Evolutionary conservation across 2,329 filamentous ascomycete genomes (phyloP).

Genomic region (Tolypocladium sp.): DNA sequence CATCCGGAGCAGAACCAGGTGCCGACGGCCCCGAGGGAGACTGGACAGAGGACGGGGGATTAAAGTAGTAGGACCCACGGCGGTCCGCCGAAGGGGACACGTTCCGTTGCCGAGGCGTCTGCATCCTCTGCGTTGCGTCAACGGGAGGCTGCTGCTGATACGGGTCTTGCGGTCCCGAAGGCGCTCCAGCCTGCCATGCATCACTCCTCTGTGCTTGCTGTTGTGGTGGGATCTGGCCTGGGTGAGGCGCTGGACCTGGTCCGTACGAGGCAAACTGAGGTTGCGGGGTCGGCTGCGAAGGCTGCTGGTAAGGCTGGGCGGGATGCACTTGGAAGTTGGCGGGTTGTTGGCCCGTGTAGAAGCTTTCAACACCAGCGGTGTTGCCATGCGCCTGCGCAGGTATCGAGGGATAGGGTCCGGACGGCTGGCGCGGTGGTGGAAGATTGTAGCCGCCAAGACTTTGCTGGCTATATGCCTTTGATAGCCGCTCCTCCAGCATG

Average conservation of each 20-base stretch:
- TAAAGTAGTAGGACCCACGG: slow-evolving; percentile 50
- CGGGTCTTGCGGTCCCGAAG: slow-evolving; percentile 24
- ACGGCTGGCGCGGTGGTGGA: slow-evolving; percentile 39
- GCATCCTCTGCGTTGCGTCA: slow-evolving; percentile 16
- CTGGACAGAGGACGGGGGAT: slow-evolving; percentile 23
- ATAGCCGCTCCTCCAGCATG: slow-evolving; percentile 93
- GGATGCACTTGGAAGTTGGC: slow-evolving; percentile 18
- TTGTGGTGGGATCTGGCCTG: slow-evolving; percentile 34
- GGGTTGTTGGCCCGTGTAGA: slow-evolving; percentile 62
- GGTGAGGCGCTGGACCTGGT: slow-evolving; percentile 28
- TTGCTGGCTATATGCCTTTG: slow-evolving; percentile 84
- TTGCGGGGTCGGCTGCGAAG: slow-evolving; percentile 23
- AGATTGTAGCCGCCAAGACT: slow-evolving; percentile 56
- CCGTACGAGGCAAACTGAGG: slow-evolving; percentile 33
- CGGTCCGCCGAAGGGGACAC: slow-evolving; percentile 34
- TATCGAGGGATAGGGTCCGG: slow-evolving; percentile 64
- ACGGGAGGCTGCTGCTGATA: slow-evolving; percentile 16
- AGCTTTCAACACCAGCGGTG: slow-evolving; percentile 61
- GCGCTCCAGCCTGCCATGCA: slow-evolving; percentile 38
- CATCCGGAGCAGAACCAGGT: slow-evolving; percentile 29
- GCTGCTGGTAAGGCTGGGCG: slow-evolving; percentile 15
- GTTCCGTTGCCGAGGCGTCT: slow-evolving; percentile 18
- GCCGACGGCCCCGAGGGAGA: slow-evolving; percentile 26
- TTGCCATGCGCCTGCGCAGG: slow-evolving; percentile 40
- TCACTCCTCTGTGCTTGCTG: slow-evolving; percentile 38